Conservation (phyloP, 768 basidiomycete species). For the Polyporus arcularius region DNA sequence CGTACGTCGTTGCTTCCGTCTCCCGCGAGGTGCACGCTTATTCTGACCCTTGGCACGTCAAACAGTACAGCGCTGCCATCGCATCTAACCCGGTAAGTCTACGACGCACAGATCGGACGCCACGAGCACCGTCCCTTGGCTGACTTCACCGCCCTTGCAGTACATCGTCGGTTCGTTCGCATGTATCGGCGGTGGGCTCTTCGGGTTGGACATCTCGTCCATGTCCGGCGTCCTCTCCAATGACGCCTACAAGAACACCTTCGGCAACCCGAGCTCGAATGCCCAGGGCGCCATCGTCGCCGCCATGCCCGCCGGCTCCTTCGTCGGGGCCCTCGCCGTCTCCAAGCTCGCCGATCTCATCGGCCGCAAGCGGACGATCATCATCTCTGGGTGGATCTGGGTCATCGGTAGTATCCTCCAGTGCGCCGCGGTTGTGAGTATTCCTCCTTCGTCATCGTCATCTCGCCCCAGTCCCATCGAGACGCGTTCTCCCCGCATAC, state of each 20-base stretch:
- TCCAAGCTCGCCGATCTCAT: conserved; percentile 62
- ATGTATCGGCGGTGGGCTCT: conserved; percentile 79
- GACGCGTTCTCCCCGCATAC: no score
- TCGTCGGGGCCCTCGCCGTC: conserved; percentile 65
- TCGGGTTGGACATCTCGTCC: conserved; percentile 81
- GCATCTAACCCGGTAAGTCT: conserved; percentile 56
- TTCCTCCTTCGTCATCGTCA: neutral
- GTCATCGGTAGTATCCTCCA: conserved; percentile 74
- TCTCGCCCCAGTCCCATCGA: no score
- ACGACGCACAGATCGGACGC: neutral
- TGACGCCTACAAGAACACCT: conserved; percentile 34
- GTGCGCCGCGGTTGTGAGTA: conserved; percentile 51
- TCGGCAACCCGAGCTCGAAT: conserved; percentile 46
- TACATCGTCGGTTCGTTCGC: conserved; percentile 80
- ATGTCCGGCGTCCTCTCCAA: conserved; percentile 74
- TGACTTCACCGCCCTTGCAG: conserved; percentile 35
- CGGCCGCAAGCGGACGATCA: conserved; percentile 67
- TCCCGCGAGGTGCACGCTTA: neutral
- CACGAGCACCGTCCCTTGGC: neutral
- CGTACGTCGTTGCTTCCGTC: conserved; percentile 16
- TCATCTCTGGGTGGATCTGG: conserved; percentile 70
- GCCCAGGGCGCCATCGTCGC: conserved; percentile 78
- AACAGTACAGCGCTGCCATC: conserved; percentile 55
- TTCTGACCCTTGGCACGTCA: neutral
- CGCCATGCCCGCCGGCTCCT: conserved; percentile 75